These are phyloP conservation scores for Beta corolliflora DNA, from an alignment of 179 eudicot species.

Conservation along the genomic window DNA sequence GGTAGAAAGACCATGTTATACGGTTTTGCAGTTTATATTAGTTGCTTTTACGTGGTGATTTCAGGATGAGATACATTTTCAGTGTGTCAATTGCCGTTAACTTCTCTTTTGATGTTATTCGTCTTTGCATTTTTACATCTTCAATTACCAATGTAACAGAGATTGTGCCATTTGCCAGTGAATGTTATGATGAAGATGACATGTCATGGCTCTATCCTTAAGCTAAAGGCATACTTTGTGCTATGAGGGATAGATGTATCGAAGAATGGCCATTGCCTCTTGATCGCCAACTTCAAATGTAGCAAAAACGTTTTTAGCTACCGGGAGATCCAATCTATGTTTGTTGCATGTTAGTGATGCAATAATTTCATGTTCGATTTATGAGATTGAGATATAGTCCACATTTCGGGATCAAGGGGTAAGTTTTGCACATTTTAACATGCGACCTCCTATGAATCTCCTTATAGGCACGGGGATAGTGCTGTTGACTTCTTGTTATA, in stretches of 20 bases:
- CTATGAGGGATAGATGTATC: constrained; percentile 64
- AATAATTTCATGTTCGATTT: not conserved
- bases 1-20: not conserved
- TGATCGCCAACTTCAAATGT: constrained; percentile 63
- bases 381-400: not conserved
- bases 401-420: not conserved
- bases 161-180: constrained; percentile 38
- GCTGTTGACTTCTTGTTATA: not conserved
- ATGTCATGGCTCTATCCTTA: constrained; percentile 57
- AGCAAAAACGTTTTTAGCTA: constrained; percentile 58
- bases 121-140: not conserved
- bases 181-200: constrained; percentile 59
- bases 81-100: not conserved
- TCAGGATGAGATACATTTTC: not conserved
- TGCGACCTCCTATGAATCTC: not conserved
- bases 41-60: not conserved
- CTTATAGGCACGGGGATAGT: not conserved
- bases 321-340: constrained; percentile 48
- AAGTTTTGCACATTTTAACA: not conserved
- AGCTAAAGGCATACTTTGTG: constrained; percentile 56
- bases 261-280: constrained; percentile 62
- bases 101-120: not conserved
- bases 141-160: not conserved
- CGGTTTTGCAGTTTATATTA: not conserved
- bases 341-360: constrained; percentile 54